phyloP scores from a whole-genome alignment of 371 early-diverging fungal genomes.

The Rhizoclosmatium hyalinum region DNA sequence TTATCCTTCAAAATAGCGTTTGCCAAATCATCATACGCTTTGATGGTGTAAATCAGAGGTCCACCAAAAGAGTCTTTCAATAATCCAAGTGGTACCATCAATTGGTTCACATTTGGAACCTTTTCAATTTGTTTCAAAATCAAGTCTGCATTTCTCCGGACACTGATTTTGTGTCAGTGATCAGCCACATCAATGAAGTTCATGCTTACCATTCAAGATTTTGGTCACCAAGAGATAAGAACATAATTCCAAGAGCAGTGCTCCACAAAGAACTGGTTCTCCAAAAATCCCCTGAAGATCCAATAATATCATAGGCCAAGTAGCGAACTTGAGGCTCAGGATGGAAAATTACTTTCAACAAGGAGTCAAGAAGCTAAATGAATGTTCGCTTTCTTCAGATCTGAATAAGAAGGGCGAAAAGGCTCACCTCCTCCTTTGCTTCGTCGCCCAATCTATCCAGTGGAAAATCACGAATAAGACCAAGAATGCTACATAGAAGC shows the following conservation, averaged over 20 bases:
- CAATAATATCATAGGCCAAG: slow-evolving; percentile 49
- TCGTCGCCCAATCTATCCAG: slow-evolving; percentile 43
- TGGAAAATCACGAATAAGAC: slow-evolving; percentile 45
- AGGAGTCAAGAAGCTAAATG: slow-evolving; percentile 41
- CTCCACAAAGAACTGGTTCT: slow-evolving; percentile 41
- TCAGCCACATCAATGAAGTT: neutral
- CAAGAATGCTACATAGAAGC: slow-evolving; percentile 40
- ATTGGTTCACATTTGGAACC: neutral
- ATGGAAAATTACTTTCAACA: slow-evolving; percentile 49
- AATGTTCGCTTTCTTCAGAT: neutral
- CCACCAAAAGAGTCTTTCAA: slow-evolving; percentile 38
- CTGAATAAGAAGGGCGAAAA: neutral
- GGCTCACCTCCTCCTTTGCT: slow-evolving; percentile 45
- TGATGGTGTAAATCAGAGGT: slow-evolving; percentile 28
- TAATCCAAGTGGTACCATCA: slow-evolving; percentile 39
- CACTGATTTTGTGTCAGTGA: slow-evolving; percentile 26
- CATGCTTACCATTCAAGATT: slow-evolving; percentile 41
- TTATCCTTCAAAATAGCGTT: slow-evolving; percentile 46
- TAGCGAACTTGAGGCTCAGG: slow-evolving; percentile 40
- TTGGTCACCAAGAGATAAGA: slow-evolving; percentile 51
- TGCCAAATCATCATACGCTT: slow-evolving; percentile 53
- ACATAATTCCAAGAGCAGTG: slow-evolving; percentile 45
- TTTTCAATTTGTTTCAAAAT: slow-evolving; percentile 22
- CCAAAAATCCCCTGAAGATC: slow-evolving; percentile 47
- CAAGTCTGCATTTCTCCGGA: neutral